These are phyloP conservation scores for Aspergillus tamarii DNA, from an alignment of 2,329 filamentous ascomycete species.

Conservation along the genomic window DNA sequence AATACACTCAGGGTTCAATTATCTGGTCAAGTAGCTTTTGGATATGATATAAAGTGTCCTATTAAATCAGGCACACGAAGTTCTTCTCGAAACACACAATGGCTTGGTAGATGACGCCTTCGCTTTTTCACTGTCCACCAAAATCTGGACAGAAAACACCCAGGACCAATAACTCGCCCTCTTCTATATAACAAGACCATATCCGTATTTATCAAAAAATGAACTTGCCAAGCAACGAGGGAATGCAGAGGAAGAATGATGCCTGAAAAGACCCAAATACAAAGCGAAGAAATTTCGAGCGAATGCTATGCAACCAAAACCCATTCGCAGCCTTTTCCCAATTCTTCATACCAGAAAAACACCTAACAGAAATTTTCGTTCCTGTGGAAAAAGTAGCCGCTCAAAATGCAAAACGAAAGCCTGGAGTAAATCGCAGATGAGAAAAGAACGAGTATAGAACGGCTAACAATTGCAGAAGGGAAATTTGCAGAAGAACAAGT, in stretches of 20 bases:
- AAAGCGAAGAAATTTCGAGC: constrained; percentile 15
- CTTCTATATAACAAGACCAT: constrained; percentile 14
- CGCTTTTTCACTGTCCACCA: neutral
- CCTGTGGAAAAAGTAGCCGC: constrained; percentile 25
- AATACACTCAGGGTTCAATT: neutral
- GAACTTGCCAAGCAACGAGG: constrained; percentile 8
- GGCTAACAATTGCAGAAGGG: constrained; percentile 4
- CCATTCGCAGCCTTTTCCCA: constrained; percentile 21
- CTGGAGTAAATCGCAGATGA: constrained; percentile 8
- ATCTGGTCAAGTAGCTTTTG: neutral
- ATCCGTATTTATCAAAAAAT: constrained; percentile 2
- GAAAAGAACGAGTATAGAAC: constrained; percentile 11
- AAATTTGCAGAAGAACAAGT: constrained; percentile 17
- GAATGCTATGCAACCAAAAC: constrained; percentile 18
- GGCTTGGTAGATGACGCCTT: neutral
- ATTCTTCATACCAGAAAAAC: constrained; percentile 23
- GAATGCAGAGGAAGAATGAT: constrained; percentile 5
- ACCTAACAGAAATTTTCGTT: constrained; percentile 20
- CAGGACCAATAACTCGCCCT: neutral
- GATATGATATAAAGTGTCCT: neutral
- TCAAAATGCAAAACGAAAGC: constrained; percentile 29
- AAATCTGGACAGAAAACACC: neutral
- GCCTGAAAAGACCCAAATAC: constrained; percentile 9
- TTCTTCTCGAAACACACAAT: neutral
- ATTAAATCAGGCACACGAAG: neutral